Percentiles rank a stretch among this genome's conserved stretches.
Evolutionary conservation across 1,284 basidiomycete species (phyloP).

Genomic region (Baeospora myosura): DNA sequence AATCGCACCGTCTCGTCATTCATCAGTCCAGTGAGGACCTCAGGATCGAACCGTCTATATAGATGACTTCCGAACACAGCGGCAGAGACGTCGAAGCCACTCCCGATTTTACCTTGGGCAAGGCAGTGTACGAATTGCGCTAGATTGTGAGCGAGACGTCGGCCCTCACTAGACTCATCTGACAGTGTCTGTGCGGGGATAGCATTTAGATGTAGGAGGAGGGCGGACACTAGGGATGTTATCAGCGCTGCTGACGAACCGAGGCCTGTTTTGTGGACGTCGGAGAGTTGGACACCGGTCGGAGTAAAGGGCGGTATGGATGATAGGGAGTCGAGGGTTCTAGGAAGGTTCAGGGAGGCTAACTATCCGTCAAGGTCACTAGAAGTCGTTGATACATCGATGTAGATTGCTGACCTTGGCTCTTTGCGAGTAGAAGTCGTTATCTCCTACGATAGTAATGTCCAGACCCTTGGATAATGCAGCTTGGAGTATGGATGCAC

Average conservation of each 20-base stretch:
- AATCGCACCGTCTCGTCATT: constrained; percentile 39
- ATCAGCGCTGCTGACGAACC: constrained; percentile 97
- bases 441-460: constrained; percentile 85
- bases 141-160: constrained; percentile 80
- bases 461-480: constrained; percentile 51
- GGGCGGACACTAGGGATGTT: constrained; percentile 84
- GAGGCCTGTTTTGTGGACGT: constrained; percentile 96
- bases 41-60: constrained; percentile 85
- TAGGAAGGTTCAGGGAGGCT: constrained; percentile 48
- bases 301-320: constrained; percentile 69
- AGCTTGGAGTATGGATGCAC: constrained; percentile 35
- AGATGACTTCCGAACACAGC: constrained; percentile 94
- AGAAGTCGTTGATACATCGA: constrained; percentile 14
- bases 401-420: constrained; percentile 49
- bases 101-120: constrained; percentile 97
- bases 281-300: constrained; percentile 60
- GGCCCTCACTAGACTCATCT: constrained; percentile 35
- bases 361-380: constrained; percentile 38
- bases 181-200: constrained; percentile 47
- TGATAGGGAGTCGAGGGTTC: constrained; percentile 53
- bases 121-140: constrained; percentile 94
- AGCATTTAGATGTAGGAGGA: constrained; percentile 74
- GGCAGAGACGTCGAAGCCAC: constrained; percentile 93
- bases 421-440: constrained; percentile 96
- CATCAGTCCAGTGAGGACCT: constrained; percentile 66